Base-by-base conservation (phyloP, 2,329 filamentous ascomycete species). In the Xylaria sp. region DNA sequence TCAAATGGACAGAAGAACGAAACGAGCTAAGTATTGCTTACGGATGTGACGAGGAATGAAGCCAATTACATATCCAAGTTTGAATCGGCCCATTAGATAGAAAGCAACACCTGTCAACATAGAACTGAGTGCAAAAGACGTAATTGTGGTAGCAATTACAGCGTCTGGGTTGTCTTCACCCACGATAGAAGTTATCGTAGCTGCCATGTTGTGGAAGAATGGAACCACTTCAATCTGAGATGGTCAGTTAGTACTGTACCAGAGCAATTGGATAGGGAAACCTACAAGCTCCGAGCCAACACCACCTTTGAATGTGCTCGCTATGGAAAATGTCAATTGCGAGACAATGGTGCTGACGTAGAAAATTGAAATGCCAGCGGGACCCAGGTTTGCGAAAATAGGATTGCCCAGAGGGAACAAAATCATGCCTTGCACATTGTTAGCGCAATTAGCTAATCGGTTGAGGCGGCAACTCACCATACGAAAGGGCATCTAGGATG, bases 171-270 rank as follows among this genome's bases (percentile, higher is more conserved):
- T 90, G 23, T 94, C 90, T 71, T 92, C 89, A 18, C 95, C 93
- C 72, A 99, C 90, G 52, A 88, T 85, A 15, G 85, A 84, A 73
- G 96, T 90, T 77, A 98, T 98, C 37, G 92, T 95, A 72, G 91
- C 90, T 0, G 96, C 94, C 95, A 99, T 99, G 77, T 95, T 97
- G 82, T 99, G 96, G 79, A 99, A 98, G 82, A 99, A 99, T 0
- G 95, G 96, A 0, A 99, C 95, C 0, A 98, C 95, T 82, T 99
- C 96, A 73, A 98, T 99, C 89, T 91, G 71, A 28, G 18, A 68
- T n/a, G 12, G 60, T 77, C 31, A 76, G 74, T 50, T 52, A 76
- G 73, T 50, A 55, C 3, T 46, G 18, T 56, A 61, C 25, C 13
- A 34, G 23, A 37, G 57, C 39, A 37, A 9, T 28, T 25, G 63